phyloP scores from a whole-genome alignment of 139 green algal genomes.

The Zygnema cylindricum region DNA sequence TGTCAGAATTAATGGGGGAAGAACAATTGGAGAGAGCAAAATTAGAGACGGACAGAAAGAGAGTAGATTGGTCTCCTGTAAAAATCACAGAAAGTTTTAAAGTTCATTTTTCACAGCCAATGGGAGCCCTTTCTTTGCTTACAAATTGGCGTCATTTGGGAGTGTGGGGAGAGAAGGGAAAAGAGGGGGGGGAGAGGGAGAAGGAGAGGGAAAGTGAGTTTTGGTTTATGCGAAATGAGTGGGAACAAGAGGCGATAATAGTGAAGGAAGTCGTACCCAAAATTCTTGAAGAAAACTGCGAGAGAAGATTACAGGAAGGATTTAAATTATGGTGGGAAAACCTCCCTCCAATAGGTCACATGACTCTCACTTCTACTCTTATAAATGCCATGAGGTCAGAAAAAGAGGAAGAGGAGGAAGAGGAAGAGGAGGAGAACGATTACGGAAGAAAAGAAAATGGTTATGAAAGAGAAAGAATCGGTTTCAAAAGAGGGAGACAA shows the following conservation, averaged over 20 bases:
- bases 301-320: not conserved
- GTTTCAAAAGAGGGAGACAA: not conserved
- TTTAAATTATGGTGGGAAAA: conserved; percentile 7
- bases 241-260: not conserved
- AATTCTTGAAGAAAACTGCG: not conserved
- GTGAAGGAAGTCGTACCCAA: not conserved
- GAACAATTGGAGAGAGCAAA: not conserved
- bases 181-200: not conserved
- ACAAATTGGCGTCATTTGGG: not conserved
- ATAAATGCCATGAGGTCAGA: not conserved
- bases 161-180: not conserved
- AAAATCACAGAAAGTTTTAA: no score
- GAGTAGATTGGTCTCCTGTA: no score
- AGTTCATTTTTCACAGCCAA: no score
- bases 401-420: not conserved
- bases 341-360: not conserved
- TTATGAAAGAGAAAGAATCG: not conserved
- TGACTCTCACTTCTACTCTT: not conserved
- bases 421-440: not conserved
- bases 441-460: not conserved
- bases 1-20: no score
- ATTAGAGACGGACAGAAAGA: no score
- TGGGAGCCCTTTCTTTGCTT: not conserved
- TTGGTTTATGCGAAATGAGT: not conserved
- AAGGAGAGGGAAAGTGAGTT: not conserved